These are phyloP conservation scores for Coemansia sp. DNA, from an alignment of 192 early-diverging fungal genomes.

Conservation along the genomic window DNA sequence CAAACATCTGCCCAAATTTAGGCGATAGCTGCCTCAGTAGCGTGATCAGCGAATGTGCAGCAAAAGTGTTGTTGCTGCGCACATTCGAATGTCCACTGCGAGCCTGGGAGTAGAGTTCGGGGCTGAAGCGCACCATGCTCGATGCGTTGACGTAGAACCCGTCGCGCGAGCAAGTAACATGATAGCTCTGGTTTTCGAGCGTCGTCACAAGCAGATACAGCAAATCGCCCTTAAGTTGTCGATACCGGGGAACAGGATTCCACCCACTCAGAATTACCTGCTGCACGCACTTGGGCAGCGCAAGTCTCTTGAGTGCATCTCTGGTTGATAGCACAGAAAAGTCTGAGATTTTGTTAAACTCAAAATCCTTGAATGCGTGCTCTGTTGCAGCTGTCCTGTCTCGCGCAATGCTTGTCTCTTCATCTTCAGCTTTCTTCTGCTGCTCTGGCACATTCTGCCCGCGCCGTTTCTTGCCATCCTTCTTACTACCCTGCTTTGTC, in stretches of 20 bases:
- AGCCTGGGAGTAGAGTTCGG: slow-evolving; percentile 39
- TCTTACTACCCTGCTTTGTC: slow-evolving; percentile 29
- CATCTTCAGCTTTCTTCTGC: not conserved
- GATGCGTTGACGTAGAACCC: slow-evolving; percentile 91
- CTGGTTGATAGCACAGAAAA: slow-evolving; percentile 60
- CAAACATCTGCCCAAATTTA: slow-evolving; percentile 68
- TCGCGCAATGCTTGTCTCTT: not conserved
- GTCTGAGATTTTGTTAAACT: slow-evolving; percentile 16
- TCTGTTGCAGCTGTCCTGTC: slow-evolving; percentile 12
- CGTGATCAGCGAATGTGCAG: slow-evolving; percentile 65
- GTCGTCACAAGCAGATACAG: slow-evolving; percentile 86
- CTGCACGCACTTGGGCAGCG: slow-evolving; percentile 65
- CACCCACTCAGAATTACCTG: slow-evolving; percentile 81
- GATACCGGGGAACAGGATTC: slow-evolving; percentile 86
- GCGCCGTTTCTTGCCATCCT: slow-evolving; percentile 20
- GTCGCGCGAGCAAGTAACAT: slow-evolving; percentile 78
- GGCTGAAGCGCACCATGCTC: slow-evolving; percentile 67
- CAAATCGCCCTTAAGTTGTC: slow-evolving; percentile 78
- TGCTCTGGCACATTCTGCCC: not conserved
- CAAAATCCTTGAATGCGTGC: slow-evolving; percentile 25
- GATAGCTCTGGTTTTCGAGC: slow-evolving; percentile 76
- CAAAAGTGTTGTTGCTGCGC: slow-evolving; percentile 41
- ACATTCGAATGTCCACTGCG: slow-evolving; percentile 31
- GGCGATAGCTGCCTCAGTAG: slow-evolving; percentile 67
- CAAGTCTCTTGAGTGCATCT: slow-evolving; percentile 51